Evolutionary conservation across 78 protist genomes (phyloP).

Genomic region (Monosiga brevicollis): DNA sequence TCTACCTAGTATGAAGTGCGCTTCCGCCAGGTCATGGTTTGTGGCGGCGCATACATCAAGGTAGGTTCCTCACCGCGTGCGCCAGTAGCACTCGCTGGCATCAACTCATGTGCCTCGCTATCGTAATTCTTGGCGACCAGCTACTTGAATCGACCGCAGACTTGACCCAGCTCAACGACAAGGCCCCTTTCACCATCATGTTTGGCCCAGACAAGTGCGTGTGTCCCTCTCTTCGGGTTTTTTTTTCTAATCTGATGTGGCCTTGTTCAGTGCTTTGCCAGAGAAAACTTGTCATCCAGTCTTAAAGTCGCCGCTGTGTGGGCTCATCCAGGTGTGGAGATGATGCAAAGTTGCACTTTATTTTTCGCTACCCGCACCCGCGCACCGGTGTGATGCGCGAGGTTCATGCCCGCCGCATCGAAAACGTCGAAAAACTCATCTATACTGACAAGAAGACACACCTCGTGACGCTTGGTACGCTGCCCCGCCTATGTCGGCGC

Average conservation of each 20-base stretch:
- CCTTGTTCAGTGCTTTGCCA: too few relatives aligned
- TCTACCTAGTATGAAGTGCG: conserved; percentile 85
- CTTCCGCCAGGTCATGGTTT: conserved; percentile 72
- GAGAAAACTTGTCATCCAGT: too few relatives aligned
- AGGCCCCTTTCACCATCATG: conserved; percentile 74
- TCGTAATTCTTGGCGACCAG: too few relatives aligned
- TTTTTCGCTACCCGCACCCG: conserved; percentile 69
- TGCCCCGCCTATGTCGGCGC: too few relatives aligned
- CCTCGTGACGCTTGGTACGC: conserved; percentile 87
- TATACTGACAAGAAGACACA: conserved; percentile 78
- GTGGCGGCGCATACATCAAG: conserved; percentile 90
- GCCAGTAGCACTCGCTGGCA: too few relatives aligned
- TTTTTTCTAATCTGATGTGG: too few relatives aligned
- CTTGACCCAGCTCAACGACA: conserved; percentile 56
- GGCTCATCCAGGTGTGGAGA: too few relatives aligned
- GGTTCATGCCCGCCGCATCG: conserved; percentile 19
- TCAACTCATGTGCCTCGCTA: too few relatives aligned
- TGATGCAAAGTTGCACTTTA: conserved; percentile 74
- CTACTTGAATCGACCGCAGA: too few relatives aligned
- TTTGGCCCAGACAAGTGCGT: conserved; percentile 95
- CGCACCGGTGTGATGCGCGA: conserved; percentile 64
- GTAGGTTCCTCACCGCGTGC: conserved; percentile 54
- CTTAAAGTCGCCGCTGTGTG: too few relatives aligned
- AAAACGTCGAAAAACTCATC: background rate
- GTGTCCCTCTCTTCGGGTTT: conserved; percentile 18